Base-by-base conservation (phyloP, 441 rosid genomes). In the Croton setiger region DNA sequence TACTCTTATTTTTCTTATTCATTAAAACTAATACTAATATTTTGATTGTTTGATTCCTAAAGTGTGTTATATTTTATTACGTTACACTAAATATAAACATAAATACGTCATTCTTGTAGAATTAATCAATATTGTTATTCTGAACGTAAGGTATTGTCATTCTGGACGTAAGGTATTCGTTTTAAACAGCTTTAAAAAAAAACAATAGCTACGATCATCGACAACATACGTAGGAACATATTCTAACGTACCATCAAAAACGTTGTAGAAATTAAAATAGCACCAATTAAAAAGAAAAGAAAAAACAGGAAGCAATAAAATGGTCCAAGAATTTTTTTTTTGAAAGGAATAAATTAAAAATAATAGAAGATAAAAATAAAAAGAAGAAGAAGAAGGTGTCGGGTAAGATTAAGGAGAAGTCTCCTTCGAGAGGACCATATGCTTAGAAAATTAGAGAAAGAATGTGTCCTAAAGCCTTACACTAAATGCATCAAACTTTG, bases 391-490 rank as follows among this genome's bases (percentile, higher is more conserved):
- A 15, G 15, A 5, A 7, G 27, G 54, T 63, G 71, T 18, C 66
- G 62, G 81, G 45, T 69, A 70, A 64, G 74, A 70, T 21, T 27
- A 33, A 57, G 63, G 54, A 59, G 18, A 68, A 57, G 78, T 56
- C 56, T 37, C 45, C 33, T 17, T 73, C 69, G 15, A 1, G 35
- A 74, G 79, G 77, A 75, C 70, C 77, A 80, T 75, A 20, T 8
- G 69, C 52, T 69, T 9, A 33, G 63, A 52, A 58, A 45, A 37
- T 43, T 36, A 47, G 69, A 74, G 71, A 49, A 44, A 70, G 72
- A 43, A 64, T 47, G 68, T 74, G 65, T 18, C 81, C 70, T 60
- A 72, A 79, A 79, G 79, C 15, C 74, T 23, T 54, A 71, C 82
- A 78, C 2, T 63, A 31, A 31, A 63, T 74, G 49, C 54, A 35